Conservation (phyloP, 768 basidiomycete species). For the Grammothele lineata region DNA sequence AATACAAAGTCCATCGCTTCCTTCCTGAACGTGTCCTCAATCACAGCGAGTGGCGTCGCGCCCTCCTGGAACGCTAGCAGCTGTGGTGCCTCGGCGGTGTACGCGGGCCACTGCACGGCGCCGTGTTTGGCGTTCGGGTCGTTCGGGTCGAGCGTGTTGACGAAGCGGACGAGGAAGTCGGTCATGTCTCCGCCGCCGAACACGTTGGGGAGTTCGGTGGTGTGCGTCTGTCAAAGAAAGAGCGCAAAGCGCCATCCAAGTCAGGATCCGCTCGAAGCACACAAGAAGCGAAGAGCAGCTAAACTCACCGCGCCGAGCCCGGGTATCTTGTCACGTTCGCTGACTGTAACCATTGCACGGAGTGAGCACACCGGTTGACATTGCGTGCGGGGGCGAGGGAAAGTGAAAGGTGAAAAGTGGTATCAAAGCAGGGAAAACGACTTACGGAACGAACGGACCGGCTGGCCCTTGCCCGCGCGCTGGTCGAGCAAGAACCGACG, state of each 20-base stretch:
- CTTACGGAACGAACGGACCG: constrained; percentile 41
- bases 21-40: constrained; percentile 39
- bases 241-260: not conserved
- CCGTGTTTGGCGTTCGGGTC: constrained; percentile 6
- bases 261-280: not conserved
- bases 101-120: constrained; percentile 41
- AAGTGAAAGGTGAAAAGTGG: too few relatives aligned
- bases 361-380: not conserved
- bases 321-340: constrained; percentile 8
- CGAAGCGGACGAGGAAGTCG: constrained; percentile 43
- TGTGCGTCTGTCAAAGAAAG: constrained; percentile 38
- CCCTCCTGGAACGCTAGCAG: constrained; percentile 40
- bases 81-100: constrained; percentile 30
- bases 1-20: constrained; percentile 28
- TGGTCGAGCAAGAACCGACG: constrained; percentile 41
- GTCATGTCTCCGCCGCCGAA: constrained; percentile 41
- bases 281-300: too few relatives aligned
- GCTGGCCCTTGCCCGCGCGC: constrained; percentile 32
- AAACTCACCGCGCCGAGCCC: constrained; percentile 10
- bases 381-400: too few relatives aligned
- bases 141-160: constrained; percentile 39
- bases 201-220: constrained; percentile 38
- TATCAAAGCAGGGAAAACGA: not conserved
- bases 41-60: constrained; percentile 29
- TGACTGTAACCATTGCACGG: constrained; percentile 3